Evolutionary conservation across 2,329 filamentous ascomycete species (phyloP), one percentile per base, ranked within the genome.

Genomic region (Magnaporthales sp.): DNA sequence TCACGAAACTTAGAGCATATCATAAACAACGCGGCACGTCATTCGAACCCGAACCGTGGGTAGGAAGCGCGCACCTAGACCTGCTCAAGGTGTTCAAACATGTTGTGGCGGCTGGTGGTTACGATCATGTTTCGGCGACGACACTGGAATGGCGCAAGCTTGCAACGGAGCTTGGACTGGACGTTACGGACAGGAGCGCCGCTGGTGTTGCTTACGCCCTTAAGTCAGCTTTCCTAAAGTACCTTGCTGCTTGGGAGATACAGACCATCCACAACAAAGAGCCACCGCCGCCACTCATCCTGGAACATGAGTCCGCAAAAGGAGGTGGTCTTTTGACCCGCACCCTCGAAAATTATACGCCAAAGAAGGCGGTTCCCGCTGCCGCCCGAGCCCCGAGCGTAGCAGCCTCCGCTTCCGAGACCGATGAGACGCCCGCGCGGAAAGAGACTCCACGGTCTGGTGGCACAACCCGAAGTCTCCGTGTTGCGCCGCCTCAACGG

Each of bases 141-240:
- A 95, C 94, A 80, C 84, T 96, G 70, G 90, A 91, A 65, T 97
- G 93, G 93, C 86, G 92, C 70, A 88, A 87, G 72, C 84, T 96
- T 72, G 91, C 90, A 13, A 84, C 88, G 66, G 89, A 93, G 72
- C 89, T 96, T 67, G 87, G 91, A 64, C 86, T 93, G 69, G 54
- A 61, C 24, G 51, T 60, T 13, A 87, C 87, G 73, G 88, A 88
- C 67, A 84, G 85, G 72, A 93, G 94, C 74, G 87, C 91, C 69
- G 84, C 92, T 7, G 91, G 92, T n/a, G 87, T 92, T 68, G 92
- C 92, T 15, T 96, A 96, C 78, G 86, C 90, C 68, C 81, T 96
- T 67, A 97, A 97, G 79, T 90, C 91, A 67, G 88, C 91, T 69
- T 97, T 95, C 80, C 96, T 96, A 81, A 93, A 92, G 77, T 92